These are phyloP conservation scores for Pichia cabralensis DNA, from an alignment of 805 yeast species.

Conservation along the genomic window DNA sequence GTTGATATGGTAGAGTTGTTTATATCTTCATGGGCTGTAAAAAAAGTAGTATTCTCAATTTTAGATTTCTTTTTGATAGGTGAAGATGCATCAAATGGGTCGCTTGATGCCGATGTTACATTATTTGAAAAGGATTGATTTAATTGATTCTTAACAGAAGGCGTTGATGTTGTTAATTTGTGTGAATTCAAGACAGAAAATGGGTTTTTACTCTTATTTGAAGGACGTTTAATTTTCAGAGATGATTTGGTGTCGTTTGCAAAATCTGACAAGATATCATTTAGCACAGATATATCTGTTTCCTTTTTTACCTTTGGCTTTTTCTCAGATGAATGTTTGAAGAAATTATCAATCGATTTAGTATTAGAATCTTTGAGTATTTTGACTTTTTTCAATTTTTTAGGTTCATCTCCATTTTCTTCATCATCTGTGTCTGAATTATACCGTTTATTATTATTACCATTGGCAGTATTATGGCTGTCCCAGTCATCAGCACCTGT, in stretches of 20 bases:
- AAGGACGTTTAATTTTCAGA: constrained; percentile 14
- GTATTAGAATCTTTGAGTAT: constrained; percentile 6
- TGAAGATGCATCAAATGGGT: constrained; percentile 15
- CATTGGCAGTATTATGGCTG: no score
- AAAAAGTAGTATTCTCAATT: constrained; percentile 13
- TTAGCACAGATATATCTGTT: constrained; percentile 40
- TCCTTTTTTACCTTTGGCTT: constrained; percentile 18
- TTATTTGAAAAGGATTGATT: no score
- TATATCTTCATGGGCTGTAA: constrained; percentile 13
- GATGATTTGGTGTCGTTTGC: constrained; percentile 19
- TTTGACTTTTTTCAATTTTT: constrained; percentile 28
- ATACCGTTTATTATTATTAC: constrained; percentile 47
- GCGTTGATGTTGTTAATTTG: constrained; percentile 5
- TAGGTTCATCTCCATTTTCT: constrained; percentile 18
- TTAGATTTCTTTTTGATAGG: constrained; percentile 17
- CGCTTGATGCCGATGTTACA: constrained; percentile 13
- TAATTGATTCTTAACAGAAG: no score
- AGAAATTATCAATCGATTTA: constrained; percentile 26
- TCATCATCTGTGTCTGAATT: constrained; percentile 30
- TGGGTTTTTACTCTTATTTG: constrained; percentile 16
- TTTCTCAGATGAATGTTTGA: constrained; percentile 25
- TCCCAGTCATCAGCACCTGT: constrained; percentile 92
- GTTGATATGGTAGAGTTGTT: no score
- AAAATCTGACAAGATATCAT: constrained; percentile 59
- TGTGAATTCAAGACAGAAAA: constrained; percentile 21